Evolutionary conservation across 306 rosid genomes (phyloP).

Genomic region (Glycine tomentella): DNA sequence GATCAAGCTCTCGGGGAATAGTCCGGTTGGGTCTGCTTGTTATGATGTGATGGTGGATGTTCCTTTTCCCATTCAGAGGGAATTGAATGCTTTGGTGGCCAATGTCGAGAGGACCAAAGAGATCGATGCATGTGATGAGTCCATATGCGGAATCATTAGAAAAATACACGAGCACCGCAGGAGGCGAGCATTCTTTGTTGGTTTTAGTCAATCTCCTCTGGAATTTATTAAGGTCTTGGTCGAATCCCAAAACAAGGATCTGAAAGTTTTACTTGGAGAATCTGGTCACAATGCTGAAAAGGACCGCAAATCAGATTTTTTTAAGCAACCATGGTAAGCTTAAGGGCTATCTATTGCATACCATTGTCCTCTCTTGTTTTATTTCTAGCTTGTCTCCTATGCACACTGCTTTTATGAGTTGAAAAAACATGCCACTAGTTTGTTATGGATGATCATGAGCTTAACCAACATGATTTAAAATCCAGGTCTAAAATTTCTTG

Average conservation of each 20-base stretch:
- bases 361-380: neutral
- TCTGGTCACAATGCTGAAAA: neutral
- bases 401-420: neutral
- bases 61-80: slow-evolving; percentile 37
- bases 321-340: slow-evolving; percentile 26
- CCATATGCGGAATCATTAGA: slow-evolving; percentile 31
- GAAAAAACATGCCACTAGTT: neutral
- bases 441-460: neutral
- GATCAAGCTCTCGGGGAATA: neutral
- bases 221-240: slow-evolving; percentile 18
- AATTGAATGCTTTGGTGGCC: neutral
- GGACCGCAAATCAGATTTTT: neutral
- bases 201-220: slow-evolving; percentile 14
- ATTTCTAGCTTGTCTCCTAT: neutral
- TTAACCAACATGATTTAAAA: slow-evolving; percentile 2
- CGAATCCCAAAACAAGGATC: slow-evolving; percentile 32
- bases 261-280: slow-evolving; percentile 6
- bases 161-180: slow-evolving; percentile 22
- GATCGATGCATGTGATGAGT: neutral
- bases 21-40: slow-evolving; percentile 7
- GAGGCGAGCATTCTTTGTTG: slow-evolving; percentile 11
- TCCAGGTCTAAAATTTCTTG: neutral
- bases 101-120: slow-evolving; percentile 16
- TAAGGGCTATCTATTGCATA: neutral
- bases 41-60: slow-evolving; percentile 32